A percentile compares a stretch with the other conserved stretches of the same genome.
Evolutionary conservation across 495 filamentous ascomycete species (phyloP).

Genomic region (Aspergillus baeticus): DNA sequence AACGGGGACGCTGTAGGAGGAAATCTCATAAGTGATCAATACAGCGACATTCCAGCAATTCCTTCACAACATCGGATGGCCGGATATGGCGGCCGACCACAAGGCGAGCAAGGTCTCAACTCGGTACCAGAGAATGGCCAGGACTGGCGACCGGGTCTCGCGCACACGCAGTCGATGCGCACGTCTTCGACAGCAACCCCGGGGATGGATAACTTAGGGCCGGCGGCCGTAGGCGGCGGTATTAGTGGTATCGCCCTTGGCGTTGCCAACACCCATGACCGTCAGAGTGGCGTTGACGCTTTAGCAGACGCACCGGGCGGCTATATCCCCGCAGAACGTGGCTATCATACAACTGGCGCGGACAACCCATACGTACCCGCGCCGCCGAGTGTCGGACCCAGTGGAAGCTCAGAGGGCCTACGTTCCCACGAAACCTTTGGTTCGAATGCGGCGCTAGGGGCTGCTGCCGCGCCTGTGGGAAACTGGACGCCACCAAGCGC

Average conservation of each 20-base stretch:
- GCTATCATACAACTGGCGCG: slow-evolving; percentile 40
- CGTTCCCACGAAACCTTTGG: slow-evolving; percentile 37
- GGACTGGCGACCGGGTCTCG: slow-evolving; percentile 21
- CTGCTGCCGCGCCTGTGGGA: slow-evolving; percentile 36
- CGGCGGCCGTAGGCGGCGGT: slow-evolving; percentile 69
- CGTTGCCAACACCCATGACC: slow-evolving; percentile 68
- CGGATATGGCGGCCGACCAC: slow-evolving; percentile 3
- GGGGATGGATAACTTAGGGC: slow-evolving; percentile 72
- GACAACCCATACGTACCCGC: slow-evolving; percentile 47
- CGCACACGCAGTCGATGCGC: slow-evolving; percentile 24
- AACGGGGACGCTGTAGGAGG: slow-evolving; percentile 6
- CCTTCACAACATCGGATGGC: slow-evolving; percentile 11
- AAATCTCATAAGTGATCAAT: slow-evolving; percentile 9
- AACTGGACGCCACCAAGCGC: slow-evolving; percentile 33
- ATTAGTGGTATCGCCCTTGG: slow-evolving; percentile 74
- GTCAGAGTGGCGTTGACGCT: slow-evolving; percentile 72
- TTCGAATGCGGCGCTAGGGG: slow-evolving; percentile 36
- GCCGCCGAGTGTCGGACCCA: slow-evolving; percentile 20
- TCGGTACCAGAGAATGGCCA: slow-evolving; percentile 17
- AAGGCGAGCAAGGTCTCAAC: slow-evolving; percentile 7
- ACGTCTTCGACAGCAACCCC: slow-evolving; percentile 62
- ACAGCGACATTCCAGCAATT: slow-evolving; percentile 22
- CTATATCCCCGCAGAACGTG: slow-evolving; percentile 44
- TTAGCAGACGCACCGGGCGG: slow-evolving; percentile 44
- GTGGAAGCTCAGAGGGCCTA: slow-evolving; percentile 28